Conservation (phyloP, 2,329 filamentous ascomycete genomes). For the Colletotrichum gigasporum region DNA sequence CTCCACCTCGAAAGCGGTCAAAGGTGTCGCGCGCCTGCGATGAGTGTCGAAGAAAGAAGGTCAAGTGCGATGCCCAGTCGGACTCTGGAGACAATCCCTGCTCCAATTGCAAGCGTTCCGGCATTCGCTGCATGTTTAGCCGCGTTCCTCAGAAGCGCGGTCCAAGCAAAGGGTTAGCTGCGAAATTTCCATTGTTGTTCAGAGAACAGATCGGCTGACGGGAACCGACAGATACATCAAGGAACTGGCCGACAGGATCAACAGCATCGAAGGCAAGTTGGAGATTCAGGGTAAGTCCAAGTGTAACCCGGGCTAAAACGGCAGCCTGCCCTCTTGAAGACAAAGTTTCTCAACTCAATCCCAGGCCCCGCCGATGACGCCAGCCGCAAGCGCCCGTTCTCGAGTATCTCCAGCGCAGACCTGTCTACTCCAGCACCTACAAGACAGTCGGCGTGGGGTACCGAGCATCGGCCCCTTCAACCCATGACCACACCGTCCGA, state of each 20-base stretch:
- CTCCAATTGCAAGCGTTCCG: slow-evolving; percentile 81
- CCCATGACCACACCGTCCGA: slow-evolving; percentile 48
- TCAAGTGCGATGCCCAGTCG: slow-evolving; percentile 84
- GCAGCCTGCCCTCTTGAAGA: not conserved
- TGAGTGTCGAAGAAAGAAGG: slow-evolving; percentile 89
- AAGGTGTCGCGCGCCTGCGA: slow-evolving; percentile 92
- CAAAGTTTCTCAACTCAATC: not conserved
- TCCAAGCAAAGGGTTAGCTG: slow-evolving; percentile 81
- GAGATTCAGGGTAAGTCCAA: slow-evolving; percentile 53
- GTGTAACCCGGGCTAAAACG: not conserved
- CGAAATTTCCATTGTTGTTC: slow-evolving; percentile 7
- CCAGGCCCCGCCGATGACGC: slow-evolving; percentile 31
- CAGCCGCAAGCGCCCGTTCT: slow-evolving; percentile 46
- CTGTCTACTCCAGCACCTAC: slow-evolving; percentile 43
- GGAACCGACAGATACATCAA: slow-evolving; percentile 79
- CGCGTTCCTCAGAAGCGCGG: slow-evolving; percentile 88
- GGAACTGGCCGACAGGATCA: slow-evolving; percentile 85
- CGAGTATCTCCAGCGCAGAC: slow-evolving; percentile 49
- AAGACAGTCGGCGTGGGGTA: slow-evolving; percentile 56
- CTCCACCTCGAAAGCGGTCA: slow-evolving; percentile 78
- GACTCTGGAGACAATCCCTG: slow-evolving; percentile 80
- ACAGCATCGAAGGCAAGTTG: slow-evolving; percentile 83
- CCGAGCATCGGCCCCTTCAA: slow-evolving; percentile 57
- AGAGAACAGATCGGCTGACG: slow-evolving; percentile 27
- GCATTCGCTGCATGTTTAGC: slow-evolving; percentile 84